These are phyloP conservation scores for Fusarium coffeatum DNA, from an alignment of 2,329 filamentous ascomycete species.

Conservation along the genomic window DNA sequence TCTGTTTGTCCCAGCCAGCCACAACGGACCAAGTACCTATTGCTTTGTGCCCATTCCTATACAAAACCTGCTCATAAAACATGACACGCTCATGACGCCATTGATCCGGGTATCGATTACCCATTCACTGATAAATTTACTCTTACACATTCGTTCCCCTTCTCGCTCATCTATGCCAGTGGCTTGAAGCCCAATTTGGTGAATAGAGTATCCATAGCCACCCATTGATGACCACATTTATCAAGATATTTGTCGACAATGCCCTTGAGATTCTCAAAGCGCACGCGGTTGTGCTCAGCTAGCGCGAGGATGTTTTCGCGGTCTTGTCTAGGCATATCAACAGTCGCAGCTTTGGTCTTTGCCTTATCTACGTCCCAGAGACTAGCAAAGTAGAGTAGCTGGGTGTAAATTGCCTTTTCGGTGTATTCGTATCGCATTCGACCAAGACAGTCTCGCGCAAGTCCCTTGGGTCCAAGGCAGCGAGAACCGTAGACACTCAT, in stretches of 20 bases:
- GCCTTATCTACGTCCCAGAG: slow-evolving; percentile 93
- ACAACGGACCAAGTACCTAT: not conserved
- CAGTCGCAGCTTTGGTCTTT: slow-evolving; percentile 62
- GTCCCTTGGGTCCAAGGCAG: slow-evolving; percentile 87
- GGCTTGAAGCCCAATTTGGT: slow-evolving; percentile 70
- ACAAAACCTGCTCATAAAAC: slow-evolving; percentile 5
- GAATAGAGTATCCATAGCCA: slow-evolving; percentile 92
- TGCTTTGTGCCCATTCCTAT: not conserved
- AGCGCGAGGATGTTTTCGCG: slow-evolving; percentile 76
- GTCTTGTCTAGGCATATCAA: slow-evolving; percentile 62
- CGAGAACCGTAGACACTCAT: slow-evolving; percentile 93
- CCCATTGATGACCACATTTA: slow-evolving; percentile 92
- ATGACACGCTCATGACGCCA: slow-evolving; percentile 27
- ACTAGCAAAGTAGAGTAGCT: slow-evolving; percentile 86
- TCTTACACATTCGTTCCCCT: not conserved
- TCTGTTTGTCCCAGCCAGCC: not conserved
- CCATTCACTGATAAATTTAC: not conserved
- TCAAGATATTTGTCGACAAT: slow-evolving; percentile 87
- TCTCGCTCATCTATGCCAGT: slow-evolving; percentile 22
- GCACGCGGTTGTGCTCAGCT: slow-evolving; percentile 82
- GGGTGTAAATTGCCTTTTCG: slow-evolving; percentile 94
- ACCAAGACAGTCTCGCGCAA: slow-evolving; percentile 85
- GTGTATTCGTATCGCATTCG: slow-evolving; percentile 88
- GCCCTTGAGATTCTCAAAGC: slow-evolving; percentile 80
- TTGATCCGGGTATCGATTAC: slow-evolving; percentile 13